Conservation (phyloP, 345 rosid species). For the Hirschfeldia incana region DNA sequence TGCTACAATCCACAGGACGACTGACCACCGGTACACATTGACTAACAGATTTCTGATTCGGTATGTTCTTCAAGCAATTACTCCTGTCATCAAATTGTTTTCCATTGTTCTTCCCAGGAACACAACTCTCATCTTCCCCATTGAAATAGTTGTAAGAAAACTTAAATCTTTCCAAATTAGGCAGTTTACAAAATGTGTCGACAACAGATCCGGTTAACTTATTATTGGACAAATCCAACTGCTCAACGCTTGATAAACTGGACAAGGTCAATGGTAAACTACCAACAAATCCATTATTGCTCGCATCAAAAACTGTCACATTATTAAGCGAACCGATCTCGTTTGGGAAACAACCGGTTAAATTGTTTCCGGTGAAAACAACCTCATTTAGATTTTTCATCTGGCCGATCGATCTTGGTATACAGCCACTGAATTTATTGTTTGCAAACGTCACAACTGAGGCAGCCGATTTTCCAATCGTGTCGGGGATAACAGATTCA, state of each 20-base stretch:
- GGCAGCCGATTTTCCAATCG: slow-evolving; percentile 55
- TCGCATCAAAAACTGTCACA: slow-evolving; percentile 51
- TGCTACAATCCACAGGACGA: slow-evolving; percentile 58
- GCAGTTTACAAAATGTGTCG: slow-evolving; percentile 47
- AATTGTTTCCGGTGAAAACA: slow-evolving; percentile 49
- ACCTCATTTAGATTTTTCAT: slow-evolving; percentile 60
- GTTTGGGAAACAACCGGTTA: slow-evolving; percentile 61
- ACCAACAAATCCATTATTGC: slow-evolving; percentile 51
- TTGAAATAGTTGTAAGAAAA: slow-evolving; percentile 55
- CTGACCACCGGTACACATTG: slow-evolving; percentile 49
- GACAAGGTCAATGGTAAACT: slow-evolving; percentile 45
- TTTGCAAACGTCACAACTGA: slow-evolving; percentile 58
- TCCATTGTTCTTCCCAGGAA: slow-evolving; percentile 37
- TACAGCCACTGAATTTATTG: slow-evolving; percentile 60
- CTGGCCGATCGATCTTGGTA: slow-evolving; percentile 58
- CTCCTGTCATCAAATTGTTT: slow-evolving; percentile 41
- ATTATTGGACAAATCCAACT: slow-evolving; percentile 45
- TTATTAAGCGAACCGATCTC: slow-evolving; percentile 61
- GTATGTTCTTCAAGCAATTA: slow-evolving; percentile 56
- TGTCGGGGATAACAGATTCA: slow-evolving; percentile 48
- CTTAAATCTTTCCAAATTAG: slow-evolving; percentile 49
- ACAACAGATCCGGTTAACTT: slow-evolving; percentile 53
- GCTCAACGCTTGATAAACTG: slow-evolving; percentile 40
- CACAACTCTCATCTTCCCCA: slow-evolving; percentile 53
- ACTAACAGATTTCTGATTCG: slow-evolving; percentile 46